These are phyloP conservation scores for Kwoniella bestiolae DNA, from an alignment of 768 basidiomycete species.

Conservation along the genomic window DNA sequence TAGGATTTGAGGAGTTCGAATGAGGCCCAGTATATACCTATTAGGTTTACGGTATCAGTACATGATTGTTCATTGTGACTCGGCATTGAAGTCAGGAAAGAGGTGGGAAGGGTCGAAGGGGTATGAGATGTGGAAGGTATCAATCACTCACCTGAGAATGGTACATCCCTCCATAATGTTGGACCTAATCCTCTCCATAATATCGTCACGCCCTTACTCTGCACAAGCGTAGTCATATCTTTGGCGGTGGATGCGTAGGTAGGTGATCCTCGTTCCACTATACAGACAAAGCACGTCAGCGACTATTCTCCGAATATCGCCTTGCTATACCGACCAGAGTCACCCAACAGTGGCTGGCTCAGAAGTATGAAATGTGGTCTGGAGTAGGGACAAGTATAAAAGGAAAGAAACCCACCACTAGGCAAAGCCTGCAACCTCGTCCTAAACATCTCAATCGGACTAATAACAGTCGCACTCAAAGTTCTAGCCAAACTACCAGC, in stretches of 20 bases:
- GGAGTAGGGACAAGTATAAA: no score
- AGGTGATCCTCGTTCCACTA: conserved; percentile 43
- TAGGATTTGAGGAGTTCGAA: conserved; percentile 84
- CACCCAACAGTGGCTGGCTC: no score
- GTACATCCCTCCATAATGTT: conserved; percentile 95
- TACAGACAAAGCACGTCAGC: background rate
- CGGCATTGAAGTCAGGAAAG: background rate
- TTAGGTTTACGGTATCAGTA: no score
- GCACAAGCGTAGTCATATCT: conserved; percentile 66
- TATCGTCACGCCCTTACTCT: conserved; percentile 67
- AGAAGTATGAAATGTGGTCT: no score
- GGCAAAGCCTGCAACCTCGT: conserved; percentile 55
- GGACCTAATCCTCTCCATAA: conserved; percentile 91
- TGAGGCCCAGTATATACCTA: conserved; percentile 83
- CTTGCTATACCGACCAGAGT: no score
- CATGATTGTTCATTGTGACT: no score
- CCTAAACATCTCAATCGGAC: conserved; percentile 56
- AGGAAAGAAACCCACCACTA: conserved; percentile 38
- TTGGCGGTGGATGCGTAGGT: conserved; percentile 51
- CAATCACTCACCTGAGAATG: conserved; percentile 74
- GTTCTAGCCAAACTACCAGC: conserved; percentile 85
- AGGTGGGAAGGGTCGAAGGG: background rate
- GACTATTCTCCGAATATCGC: background rate
- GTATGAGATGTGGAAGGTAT: background rate
- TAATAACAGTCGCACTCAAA: conserved; percentile 67